phyloP scores from a whole-genome alignment of 306 rosid species.

The Pueraria montana region DNA sequence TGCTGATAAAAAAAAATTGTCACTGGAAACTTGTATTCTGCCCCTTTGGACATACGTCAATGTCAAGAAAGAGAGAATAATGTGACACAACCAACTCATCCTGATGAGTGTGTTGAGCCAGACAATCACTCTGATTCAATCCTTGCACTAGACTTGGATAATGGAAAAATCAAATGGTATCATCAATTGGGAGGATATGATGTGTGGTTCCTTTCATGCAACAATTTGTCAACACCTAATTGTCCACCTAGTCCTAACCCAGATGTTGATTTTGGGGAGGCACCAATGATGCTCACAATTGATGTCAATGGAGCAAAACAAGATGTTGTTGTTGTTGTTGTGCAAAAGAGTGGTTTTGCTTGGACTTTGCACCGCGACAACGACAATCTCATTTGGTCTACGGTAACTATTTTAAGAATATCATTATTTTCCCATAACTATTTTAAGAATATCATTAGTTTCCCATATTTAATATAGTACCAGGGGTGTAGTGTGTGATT shows the following conservation, averaged over 20 bases:
- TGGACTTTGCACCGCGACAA: slow-evolving; percentile 67
- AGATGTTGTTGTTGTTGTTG: slow-evolving; percentile 68
- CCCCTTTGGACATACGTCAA: slow-evolving; percentile 46
- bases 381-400: slow-evolving; percentile 60
- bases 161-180: slow-evolving; percentile 64
- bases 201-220: slow-evolving; percentile 60
- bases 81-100: slow-evolving; percentile 51
- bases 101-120: slow-evolving; percentile 65
- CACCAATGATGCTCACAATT: slow-evolving; percentile 64
- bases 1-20: no score
- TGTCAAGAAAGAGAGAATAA: slow-evolving; percentile 67
- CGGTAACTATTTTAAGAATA: slow-evolving; percentile 42
- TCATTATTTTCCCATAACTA: neutral
- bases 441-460: neutral
- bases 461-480: no score
- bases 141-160: slow-evolving; percentile 62
- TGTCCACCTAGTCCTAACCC: slow-evolving; percentile 72
- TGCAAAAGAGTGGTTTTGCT: slow-evolving; percentile 74
- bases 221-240: slow-evolving; percentile 47
- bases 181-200: slow-evolving; percentile 77
- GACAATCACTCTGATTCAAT: slow-evolving; percentile 65
- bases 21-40: slow-evolving; percentile 69
- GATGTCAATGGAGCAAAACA: slow-evolving; percentile 46
- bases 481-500: no score
- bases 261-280: slow-evolving; percentile 78